A percentile compares a stretch with the other conserved stretches of the same genome.
These are phyloP conservation scores for Geranium incanum DNA, from an alignment of 441 rosid genomes.

Conservation along the genomic window DNA sequence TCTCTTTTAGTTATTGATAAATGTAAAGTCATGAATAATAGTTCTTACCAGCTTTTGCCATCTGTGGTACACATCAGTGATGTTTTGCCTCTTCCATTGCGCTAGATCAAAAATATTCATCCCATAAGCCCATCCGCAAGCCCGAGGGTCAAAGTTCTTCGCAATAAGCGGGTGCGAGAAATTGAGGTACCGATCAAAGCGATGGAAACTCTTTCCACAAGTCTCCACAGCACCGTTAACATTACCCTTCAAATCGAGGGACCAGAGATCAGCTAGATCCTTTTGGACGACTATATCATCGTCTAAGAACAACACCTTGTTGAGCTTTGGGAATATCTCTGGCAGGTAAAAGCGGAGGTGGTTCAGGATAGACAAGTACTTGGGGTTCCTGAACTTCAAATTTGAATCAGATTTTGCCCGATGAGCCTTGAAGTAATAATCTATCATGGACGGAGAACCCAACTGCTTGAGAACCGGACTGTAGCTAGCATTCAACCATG, in stretches of 20 bases:
- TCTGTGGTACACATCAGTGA: slow-evolving; percentile 58
- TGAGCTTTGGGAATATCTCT: slow-evolving; percentile 85
- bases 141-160: slow-evolving; percentile 53
- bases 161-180: slow-evolving; percentile 72
- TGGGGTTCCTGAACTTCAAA: slow-evolving; percentile 89
- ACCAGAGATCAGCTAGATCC: slow-evolving; percentile 83
- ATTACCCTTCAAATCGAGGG: slow-evolving; percentile 77
- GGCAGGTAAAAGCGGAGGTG: slow-evolving; percentile 96
- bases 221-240: slow-evolving; percentile 98
- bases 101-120: slow-evolving; percentile 66
- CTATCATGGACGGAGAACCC: slow-evolving; percentile 75
- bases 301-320: slow-evolving; percentile 82
- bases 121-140: slow-evolving; percentile 85
- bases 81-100: slow-evolving; percentile 59
- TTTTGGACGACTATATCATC: slow-evolving; percentile 91
- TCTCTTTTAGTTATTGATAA: neutral
- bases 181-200: slow-evolving; percentile 92
- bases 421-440: slow-evolving; percentile 86
- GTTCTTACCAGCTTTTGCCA: slow-evolving; percentile 91
- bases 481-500: slow-evolving; percentile 88
- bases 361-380: slow-evolving; percentile 85
- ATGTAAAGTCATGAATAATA: neutral
- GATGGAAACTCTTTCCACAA: slow-evolving; percentile 91
- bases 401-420: slow-evolving; percentile 64
- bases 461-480: slow-evolving; percentile 94